These are phyloP conservation scores for Trametes cinnabarina DNA, from an alignment of 768 basidiomycete species.

Conservation along the genomic window DNA sequence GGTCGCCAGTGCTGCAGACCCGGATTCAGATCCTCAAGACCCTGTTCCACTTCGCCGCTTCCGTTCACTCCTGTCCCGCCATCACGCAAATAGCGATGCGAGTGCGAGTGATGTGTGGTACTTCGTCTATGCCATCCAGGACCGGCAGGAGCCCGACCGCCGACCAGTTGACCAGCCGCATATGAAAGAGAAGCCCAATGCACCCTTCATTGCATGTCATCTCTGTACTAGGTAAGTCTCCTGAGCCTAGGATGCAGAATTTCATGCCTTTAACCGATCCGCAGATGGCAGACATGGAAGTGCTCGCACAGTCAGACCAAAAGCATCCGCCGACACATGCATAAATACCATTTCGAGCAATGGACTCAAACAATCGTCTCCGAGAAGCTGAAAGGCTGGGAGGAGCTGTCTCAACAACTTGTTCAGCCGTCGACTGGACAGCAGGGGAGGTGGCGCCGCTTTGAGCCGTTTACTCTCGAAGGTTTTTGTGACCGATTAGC, in stretches of 20 bases:
- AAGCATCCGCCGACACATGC: constrained; percentile 27
- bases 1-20: too few relatives aligned
- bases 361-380: constrained; percentile 7
- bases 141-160: too few relatives aligned
- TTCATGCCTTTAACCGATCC: too few relatives aligned
- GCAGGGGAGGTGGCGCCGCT: too few relatives aligned
- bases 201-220: not conserved
- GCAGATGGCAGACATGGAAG: constrained; percentile 13
- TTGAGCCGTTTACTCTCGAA: constrained; percentile 22
- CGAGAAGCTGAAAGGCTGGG: constrained; percentile 22
- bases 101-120: not conserved
- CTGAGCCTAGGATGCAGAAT: not conserved
- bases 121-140: not conserved
- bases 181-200: not conserved
- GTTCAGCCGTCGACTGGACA: not conserved
- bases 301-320: constrained; percentile 23
- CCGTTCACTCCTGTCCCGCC: too few relatives aligned
- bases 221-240: not conserved
- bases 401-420: not conserved
- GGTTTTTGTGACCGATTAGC: constrained; percentile 21
- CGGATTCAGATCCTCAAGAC: not conserved
- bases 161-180: not conserved
- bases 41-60: too few relatives aligned
- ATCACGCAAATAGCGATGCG: not conserved
- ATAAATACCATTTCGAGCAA: not conserved